Evolutionary conservation across 129 eudicot species (phyloP).

Genomic region (Centrapalus pauciflorus): DNA sequence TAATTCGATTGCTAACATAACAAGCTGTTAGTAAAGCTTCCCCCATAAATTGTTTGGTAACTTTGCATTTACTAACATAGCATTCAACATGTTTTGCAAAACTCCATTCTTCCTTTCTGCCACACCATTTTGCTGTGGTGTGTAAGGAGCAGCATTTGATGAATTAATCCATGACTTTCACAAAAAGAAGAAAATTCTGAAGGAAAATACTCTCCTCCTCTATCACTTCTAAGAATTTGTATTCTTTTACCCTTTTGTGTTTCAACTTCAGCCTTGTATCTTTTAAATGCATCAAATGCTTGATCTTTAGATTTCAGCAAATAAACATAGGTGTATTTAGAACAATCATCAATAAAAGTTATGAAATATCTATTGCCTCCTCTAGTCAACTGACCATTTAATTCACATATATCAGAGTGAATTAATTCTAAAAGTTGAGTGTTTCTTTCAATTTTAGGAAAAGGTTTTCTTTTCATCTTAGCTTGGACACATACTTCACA

Average conservation of each 20-base stretch:
- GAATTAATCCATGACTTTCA: slow-evolving; percentile 19
- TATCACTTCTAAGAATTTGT: slow-evolving; percentile 12
- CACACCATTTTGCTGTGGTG: slow-evolving; percentile 21
- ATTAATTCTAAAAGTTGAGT: not conserved
- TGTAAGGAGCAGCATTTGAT: slow-evolving; percentile 18
- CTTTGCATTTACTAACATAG: not conserved
- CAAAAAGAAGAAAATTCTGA: not conserved
- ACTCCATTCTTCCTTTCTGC: slow-evolving; percentile 13
- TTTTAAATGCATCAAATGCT: slow-evolving; percentile 5
- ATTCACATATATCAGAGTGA: slow-evolving; percentile 26
- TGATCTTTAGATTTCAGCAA: slow-evolving; percentile 18
- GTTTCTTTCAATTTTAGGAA: slow-evolving; percentile 8
- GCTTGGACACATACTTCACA: slow-evolving; percentile 25
- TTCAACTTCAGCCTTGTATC: no score
- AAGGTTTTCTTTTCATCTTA: slow-evolving; percentile 9
- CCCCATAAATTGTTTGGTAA: slow-evolving; percentile 6
- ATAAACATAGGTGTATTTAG: slow-evolving; percentile 14
- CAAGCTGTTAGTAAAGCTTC: not conserved
- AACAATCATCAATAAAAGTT: slow-evolving; percentile 24
- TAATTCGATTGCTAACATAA: slow-evolving; percentile 1
- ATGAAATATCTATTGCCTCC: no score
- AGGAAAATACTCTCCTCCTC: slow-evolving; percentile 19
- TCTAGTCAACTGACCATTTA: no score
- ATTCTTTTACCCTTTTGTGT: slow-evolving; percentile 7
- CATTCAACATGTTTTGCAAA: no score